Percentiles rank a stretch among this genome's conserved stretches.
Conservation (phyloP, 768 basidiomycete species). For the Termitomyces sp. region DNA sequence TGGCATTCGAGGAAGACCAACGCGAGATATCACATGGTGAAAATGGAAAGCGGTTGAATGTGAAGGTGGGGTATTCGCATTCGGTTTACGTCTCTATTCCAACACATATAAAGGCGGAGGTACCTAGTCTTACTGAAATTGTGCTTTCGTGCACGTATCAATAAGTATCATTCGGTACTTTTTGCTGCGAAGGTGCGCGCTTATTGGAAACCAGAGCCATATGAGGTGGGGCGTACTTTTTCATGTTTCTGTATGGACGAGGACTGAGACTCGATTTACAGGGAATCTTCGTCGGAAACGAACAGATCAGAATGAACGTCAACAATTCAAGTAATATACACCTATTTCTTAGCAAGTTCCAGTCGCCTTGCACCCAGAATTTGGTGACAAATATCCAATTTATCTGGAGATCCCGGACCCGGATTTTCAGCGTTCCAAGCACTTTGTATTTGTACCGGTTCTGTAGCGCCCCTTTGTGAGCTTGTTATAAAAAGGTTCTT, state of each 20-base stretch:
- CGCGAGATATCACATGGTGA: slow-evolving; percentile 50
- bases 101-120: slow-evolving; percentile 70
- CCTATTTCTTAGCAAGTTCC: neutral
- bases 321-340: slow-evolving; percentile 1
- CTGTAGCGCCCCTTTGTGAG: no score
- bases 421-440: neutral
- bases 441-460: no score
- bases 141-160: slow-evolving; percentile 75
- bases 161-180: slow-evolving; percentile 80
- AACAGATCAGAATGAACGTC: slow-evolving; percentile 84
- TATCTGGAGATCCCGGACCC: neutral
- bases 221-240: slow-evolving; percentile 76
- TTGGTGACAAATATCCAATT: neutral
- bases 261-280: slow-evolving; percentile 23
- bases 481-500: no score
- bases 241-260: neutral
- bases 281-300: slow-evolving; percentile 93
- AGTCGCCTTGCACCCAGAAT: no score
- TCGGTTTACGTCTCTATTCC: slow-evolving; percentile 81
- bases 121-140: slow-evolving; percentile 84
- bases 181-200: slow-evolving; percentile 84
- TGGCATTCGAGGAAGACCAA: slow-evolving; percentile 89
- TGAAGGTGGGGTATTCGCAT: slow-evolving; percentile 94
- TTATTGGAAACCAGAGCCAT: slow-evolving; percentile 90
- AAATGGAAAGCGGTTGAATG: slow-evolving; percentile 66